Evolutionary conservation across 176 grass and related monocot genomes (phyloP), one percentile per base, ranked within the genome.

Genomic region (Calamus simplicifolius): DNA sequence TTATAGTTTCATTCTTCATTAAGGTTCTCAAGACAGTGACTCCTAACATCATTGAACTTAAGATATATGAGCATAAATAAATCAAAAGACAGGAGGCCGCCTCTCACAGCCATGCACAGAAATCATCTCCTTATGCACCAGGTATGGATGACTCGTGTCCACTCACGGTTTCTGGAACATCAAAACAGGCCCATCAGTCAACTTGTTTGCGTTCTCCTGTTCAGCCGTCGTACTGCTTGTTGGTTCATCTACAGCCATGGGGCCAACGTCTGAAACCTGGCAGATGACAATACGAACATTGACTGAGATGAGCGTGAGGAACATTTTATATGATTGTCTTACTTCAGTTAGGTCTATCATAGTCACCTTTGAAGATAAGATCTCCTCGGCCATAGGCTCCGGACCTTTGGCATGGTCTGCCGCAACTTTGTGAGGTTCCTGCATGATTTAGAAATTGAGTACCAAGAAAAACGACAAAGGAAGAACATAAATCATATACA

Each of bases 231-330:
- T 26, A 12, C 30, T 85, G 51, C 59, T 69, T n/a, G n/a, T n/a
- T 62, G 79, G 72, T 51, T 76, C 64, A 18, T 85, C 81, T 0
- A 90, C 5, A 5, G 58, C 69, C 79, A 90, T 82, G 6, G 51
- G 56, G 76, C 29, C 82, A 13, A 61, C 27, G 50, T 82, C 75
- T 5, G 27, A 66, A 38, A 27, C 58, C 75, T 82, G 15, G 35
- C 12, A 43, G 13, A 75, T 27, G 13, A 48, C 6, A 35, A 51
- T 21, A 55, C 48, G n/a, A 67, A 29, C 8, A 64, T 19, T 62
- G 72, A 31, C 28, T 27, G 27, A 55, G 27, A 30, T 67, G 26
- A 64, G 29, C 0, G 18, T 10, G 12, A 43, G 35, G 8, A 53
- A 3, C 1, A 59, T 60, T 43, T 43, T 43, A 2, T 48, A 43